Evolutionary conservation across 1,139 yeast genomes (phyloP), one percentile per base, ranked within the genome.

Genomic region (Suhomyces bribrorum): DNA sequence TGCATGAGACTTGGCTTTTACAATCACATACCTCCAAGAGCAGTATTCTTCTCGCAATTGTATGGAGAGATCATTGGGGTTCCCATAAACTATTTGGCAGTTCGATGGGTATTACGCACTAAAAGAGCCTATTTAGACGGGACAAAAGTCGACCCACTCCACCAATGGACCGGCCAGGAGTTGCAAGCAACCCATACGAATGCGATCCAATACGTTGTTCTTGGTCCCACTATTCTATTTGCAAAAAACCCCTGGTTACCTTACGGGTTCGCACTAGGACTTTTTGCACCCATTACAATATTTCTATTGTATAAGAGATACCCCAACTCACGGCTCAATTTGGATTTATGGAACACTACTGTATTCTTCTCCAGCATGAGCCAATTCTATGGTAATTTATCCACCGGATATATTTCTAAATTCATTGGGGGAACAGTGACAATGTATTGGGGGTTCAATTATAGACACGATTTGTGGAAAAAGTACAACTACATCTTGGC

Each of bases 111-210:
- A 11, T 46, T 75, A 27, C 45, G 47, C 3, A 55, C 68, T 17
- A 75, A 74, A 44, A 44, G 61, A 34, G 69, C 62, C 3, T 74
- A 51, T 40, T 52, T 74, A 29, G 52, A 53, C n/a, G 79, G 79
- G 1, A 45, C 52, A 2, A 50, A 54, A 29, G 51, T 43, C 1
- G 79, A 75, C 45, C 76, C 77, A 0, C 53, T 73, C 18, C 73
- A 72, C 45, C 79, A 75, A 50, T 75, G 79, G 79, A 73, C 79
- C 1, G 79, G 77, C 4, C 79, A 74, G 45, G 48, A 59, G 5
- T 61, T 74, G 22, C 59, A 63, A 25, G 54, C 62, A 12, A 63
- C 61, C 41, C 73, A 73, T 46, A 69, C 77, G 11, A 73, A 73
- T 48, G 74, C 79, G 9, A 67, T 75, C 20, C 78, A 72, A 47